A percentile compares a stretch with the other conserved stretches of the same genome.
Conservation (phyloP, 1,139 yeast genomes). For the Lodderomyces parapsilosis region DNA sequence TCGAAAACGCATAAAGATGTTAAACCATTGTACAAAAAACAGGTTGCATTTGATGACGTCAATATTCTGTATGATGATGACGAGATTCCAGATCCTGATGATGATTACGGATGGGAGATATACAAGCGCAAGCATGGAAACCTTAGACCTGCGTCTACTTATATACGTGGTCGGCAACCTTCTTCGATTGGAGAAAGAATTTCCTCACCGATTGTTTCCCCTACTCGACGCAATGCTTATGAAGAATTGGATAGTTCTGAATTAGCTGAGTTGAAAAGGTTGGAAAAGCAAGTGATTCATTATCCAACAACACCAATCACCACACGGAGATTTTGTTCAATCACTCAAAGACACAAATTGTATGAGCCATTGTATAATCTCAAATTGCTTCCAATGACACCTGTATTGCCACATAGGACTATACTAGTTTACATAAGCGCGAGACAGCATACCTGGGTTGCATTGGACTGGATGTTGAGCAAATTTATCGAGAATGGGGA, state of each 20-base stretch:
- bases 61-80: slow-evolving; percentile 16
- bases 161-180: slow-evolving; percentile 8
- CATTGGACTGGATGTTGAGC: slow-evolving; percentile 65
- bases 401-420: slow-evolving; percentile 52
- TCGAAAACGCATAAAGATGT: slow-evolving; percentile 6
- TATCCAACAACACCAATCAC: slow-evolving; percentile 57
- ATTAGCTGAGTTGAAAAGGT: slow-evolving; percentile 6
- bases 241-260: slow-evolving; percentile 8
- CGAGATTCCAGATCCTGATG: slow-evolving; percentile 16
- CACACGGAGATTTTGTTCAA: slow-evolving; percentile 51
- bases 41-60: slow-evolving; percentile 24
- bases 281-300: slow-evolving; percentile 8
- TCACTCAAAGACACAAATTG: slow-evolving; percentile 44
- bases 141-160: background rate
- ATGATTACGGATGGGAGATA: slow-evolving; percentile 16
- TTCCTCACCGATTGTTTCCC: slow-evolving; percentile 11
- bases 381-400: slow-evolving; percentile 28
- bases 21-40: slow-evolving; percentile 13
- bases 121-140: slow-evolving; percentile 7
- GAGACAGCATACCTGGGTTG: slow-evolving; percentile 76
- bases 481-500: slow-evolving; percentile 60
- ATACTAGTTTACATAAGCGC: slow-evolving; percentile 68
- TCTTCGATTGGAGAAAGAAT: slow-evolving; percentile 5
- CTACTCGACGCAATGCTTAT: slow-evolving; percentile 5
- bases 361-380: slow-evolving; percentile 39